Conservation (phyloP, 305 asterid species). For the Monarda citriodora region DNA sequence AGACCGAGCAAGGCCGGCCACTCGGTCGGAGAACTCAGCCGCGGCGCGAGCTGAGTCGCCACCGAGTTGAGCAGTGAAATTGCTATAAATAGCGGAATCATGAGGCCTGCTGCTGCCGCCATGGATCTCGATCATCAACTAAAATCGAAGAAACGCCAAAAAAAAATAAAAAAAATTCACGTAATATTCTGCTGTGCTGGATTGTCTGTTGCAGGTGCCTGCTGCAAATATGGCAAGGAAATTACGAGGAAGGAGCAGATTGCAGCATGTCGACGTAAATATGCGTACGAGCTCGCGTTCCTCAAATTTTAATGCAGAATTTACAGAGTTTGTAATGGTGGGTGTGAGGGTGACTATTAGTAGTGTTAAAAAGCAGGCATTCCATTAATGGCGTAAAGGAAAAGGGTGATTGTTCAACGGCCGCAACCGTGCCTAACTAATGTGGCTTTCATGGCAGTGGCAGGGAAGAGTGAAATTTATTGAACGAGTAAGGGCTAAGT, state of each 20-base stretch:
- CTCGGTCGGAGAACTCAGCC: constrained; percentile 39
- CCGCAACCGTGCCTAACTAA: constrained; percentile 32
- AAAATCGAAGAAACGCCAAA: neutral
- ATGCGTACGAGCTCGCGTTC: constrained; percentile 29
- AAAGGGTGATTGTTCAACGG: constrained; percentile 31
- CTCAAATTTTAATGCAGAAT: constrained; percentile 20
- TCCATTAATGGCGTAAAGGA: constrained; percentile 43
- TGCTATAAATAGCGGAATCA: constrained; percentile 13
- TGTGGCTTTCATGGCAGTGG: constrained; percentile 26
- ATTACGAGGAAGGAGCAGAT: constrained; percentile 6
- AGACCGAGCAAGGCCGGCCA: constrained; percentile 46
- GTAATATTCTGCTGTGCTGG: neutral
- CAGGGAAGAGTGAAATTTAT: neutral
- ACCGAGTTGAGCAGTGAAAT: constrained; percentile 26
- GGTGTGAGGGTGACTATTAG: neutral
- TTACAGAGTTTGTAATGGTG: constrained; percentile 2
- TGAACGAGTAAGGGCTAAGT: neutral
- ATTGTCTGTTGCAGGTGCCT: neutral
- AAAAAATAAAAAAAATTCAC: too few species aligned
- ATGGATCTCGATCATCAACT: constrained; percentile 15
- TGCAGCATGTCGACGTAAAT: constrained; percentile 15
- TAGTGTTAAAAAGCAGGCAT: constrained; percentile 21
- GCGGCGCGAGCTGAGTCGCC: constrained; percentile 26
- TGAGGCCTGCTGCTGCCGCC: constrained; percentile 24
- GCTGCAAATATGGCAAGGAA: constrained; percentile 19